Percentiles rank a stretch among this genome's conserved stretches.
These are phyloP conservation scores for Penicillium cinerascens DNA, from an alignment of 495 filamentous ascomycete genomes.

Conservation along the genomic window DNA sequence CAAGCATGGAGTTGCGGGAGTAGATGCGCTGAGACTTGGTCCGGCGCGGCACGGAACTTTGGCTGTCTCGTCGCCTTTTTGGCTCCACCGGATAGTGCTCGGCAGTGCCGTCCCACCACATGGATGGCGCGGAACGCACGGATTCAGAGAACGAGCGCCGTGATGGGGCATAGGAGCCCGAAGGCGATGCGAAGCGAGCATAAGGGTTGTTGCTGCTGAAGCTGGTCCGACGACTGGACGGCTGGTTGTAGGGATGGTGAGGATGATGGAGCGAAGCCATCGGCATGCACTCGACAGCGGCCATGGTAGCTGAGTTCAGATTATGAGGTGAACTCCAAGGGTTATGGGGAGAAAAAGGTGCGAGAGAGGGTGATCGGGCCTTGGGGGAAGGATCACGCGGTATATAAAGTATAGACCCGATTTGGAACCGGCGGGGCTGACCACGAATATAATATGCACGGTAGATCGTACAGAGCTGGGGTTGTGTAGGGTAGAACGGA, in stretches of 20 bases:
- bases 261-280: conserved; percentile 27
- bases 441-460: conserved; percentile 2
- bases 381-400: conserved; percentile 8
- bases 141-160: conserved; percentile 30
- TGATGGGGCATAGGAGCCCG: conserved; percentile 20
- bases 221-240: conserved; percentile 8
- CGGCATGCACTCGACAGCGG: conserved; percentile 21
- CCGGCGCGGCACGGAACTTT: conserved; percentile 15
- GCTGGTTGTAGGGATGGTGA: conserved; percentile 23
- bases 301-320: conserved; percentile 7
- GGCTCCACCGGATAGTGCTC: conserved; percentile 35
- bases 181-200: conserved; percentile 31
- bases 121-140: conserved; percentile 16
- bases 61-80: conserved; percentile 18
- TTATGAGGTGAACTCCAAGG: neutral
- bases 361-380: neutral
- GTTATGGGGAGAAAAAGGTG: neutral
- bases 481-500: neutral
- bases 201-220: conserved; percentile 40
- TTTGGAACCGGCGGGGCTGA: conserved; percentile 8
- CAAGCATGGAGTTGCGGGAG: conserved; percentile 59
- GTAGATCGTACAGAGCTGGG: conserved; percentile 12
- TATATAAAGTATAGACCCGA: conserved; percentile 5
- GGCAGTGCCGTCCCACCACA: conserved; percentile 27
- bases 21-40: conserved; percentile 28